phyloP scores from a whole-genome alignment of 2,329 filamentous ascomycete species.

The Didymella pomorum region DNA sequence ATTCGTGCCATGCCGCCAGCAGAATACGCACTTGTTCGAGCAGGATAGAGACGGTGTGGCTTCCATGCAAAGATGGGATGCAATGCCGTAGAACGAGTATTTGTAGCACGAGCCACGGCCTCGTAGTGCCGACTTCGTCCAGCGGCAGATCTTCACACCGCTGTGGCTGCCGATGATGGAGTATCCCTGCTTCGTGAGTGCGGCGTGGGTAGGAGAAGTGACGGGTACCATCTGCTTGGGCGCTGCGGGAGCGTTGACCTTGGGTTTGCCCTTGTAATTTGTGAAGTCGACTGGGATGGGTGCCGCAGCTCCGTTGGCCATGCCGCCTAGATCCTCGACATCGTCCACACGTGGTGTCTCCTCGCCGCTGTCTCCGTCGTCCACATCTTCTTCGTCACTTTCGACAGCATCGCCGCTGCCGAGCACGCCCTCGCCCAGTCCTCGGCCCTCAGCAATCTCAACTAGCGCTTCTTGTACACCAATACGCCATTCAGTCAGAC shows the following conservation, averaged over 20 bases:
- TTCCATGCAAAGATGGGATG: constrained; percentile 98
- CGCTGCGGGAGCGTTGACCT: constrained; percentile 56
- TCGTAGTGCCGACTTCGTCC: constrained; percentile 95
- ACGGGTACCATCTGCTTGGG: constrained; percentile 93
- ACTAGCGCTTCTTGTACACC: constrained; percentile 77
- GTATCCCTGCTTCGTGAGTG: constrained; percentile 96
- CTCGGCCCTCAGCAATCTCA: constrained; percentile 62
- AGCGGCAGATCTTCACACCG: constrained; percentile 96
- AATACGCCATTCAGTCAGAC: constrained; percentile 78
- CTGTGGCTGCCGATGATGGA: constrained; percentile 94
- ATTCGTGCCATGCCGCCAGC: constrained; percentile 97
- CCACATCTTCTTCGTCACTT: constrained; percentile 76
- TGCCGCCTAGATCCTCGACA: constrained; percentile 81
- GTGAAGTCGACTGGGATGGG: constrained; percentile 88
- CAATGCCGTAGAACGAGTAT: constrained; percentile 95
- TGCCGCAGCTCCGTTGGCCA: constrained; percentile 57
- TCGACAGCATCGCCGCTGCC: constrained; percentile 86
- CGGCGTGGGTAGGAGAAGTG: constrained; percentile 84
- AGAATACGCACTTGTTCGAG: constrained; percentile 98
- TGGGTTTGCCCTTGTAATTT: constrained; percentile 66
- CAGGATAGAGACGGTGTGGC: constrained; percentile 94
- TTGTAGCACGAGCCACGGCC: constrained; percentile 97
- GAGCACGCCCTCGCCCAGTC: constrained; percentile 71
- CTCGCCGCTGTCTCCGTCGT: constrained; percentile 57
- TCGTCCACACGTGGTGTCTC: constrained; percentile 67